Base-by-base conservation (phyloP, 495 filamentous ascomycete genomes). In the Apodospora peruviana region DNA sequence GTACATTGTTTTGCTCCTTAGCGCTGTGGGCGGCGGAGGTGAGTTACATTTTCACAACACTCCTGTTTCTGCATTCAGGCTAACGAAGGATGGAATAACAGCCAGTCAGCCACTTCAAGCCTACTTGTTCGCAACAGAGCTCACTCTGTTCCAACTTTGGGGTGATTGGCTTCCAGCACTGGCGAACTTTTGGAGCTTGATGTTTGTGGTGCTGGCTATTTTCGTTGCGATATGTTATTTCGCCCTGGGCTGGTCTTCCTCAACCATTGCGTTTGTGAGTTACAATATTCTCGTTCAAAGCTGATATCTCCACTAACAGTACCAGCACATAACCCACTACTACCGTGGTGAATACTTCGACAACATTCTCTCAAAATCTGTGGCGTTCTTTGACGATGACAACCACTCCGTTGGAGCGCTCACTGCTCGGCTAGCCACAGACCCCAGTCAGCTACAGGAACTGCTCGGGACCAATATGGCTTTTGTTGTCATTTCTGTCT, bases 361-460 rank as follows among this genome's bases (percentile, higher is more conserved):
- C 19, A 80, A 77, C 51, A 74, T 84, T 8, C 52, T 86, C 22
- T 57, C 61, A 10, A 76, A 84, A 50, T 64, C 68, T 1, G 71
- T 85, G 3, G 60, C 75, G 0, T 87, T 77, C 63, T 83, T 80
- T 47, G 83, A 84, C 40, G 60, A 60, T n/a, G 64, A 74, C 18
- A 59, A 65, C 19, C 73, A 75, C 43, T 73, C 73, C 0, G 62
- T 73, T 10, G 75, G 75, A n/a, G 62, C 74, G 5, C 60, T 79
- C 21, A 75, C 71, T 0, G 74, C 73, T 2, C 64, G 71, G 1
- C 69, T 87, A 0, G 66, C 78, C 8, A 80, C 70, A 2, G 78
- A 84, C 48, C 76, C 84, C 0, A 78, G 71, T 19, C 78, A 81
- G 37, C 65, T 88, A 0, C 77, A 86, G 53, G 80, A 85, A 43